A percentile compares a stretch with the other conserved stretches of the same genome.
These are phyloP conservation scores for Pelargonium nanum DNA, from an alignment of 345 rosid genomes.

Conservation along the genomic window DNA sequence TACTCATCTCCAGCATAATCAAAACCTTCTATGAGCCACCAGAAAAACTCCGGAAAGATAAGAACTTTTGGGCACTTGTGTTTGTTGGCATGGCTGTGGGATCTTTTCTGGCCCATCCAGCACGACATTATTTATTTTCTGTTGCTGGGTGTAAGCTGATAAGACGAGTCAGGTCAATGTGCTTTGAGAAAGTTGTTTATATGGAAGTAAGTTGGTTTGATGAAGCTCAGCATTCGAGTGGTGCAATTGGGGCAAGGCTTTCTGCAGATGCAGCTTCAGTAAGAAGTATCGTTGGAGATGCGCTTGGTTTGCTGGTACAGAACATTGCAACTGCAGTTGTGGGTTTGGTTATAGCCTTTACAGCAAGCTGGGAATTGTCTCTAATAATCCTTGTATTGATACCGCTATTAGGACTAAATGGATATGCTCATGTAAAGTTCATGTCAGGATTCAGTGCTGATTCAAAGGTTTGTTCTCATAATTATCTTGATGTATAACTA, in stretches of 20 bases:
- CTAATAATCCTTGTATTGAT: constrained; percentile 39
- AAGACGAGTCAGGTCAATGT: constrained; percentile 43
- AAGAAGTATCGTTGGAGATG: constrained; percentile 60
- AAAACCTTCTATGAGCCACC: constrained; percentile 50
- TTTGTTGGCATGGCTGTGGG: constrained; percentile 44
- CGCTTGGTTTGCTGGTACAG: constrained; percentile 43
- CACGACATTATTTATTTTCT: constrained; percentile 40
- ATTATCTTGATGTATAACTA: not conserved
- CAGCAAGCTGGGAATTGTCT: constrained; percentile 59
- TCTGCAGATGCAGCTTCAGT: constrained; percentile 69
- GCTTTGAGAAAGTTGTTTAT: constrained; percentile 59
- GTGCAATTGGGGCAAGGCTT: constrained; percentile 62
- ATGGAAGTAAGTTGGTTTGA: constrained; percentile 89
- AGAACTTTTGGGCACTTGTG: constrained; percentile 55
- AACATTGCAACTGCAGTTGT: constrained; percentile 42
- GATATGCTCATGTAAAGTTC: constrained; percentile 46
- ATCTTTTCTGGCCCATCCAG: constrained; percentile 35
- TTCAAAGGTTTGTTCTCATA: constrained; percentile 45
- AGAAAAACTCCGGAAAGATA: constrained; percentile 30
- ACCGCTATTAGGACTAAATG: constrained; percentile 53
- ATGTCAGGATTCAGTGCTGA: constrained; percentile 64
- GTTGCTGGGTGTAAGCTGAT: constrained; percentile 61
- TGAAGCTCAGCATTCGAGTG: constrained; percentile 58
- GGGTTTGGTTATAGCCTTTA: constrained; percentile 59
- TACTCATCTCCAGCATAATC: constrained; percentile 43